These are phyloP conservation scores for Soucietia sequanensis DNA, from an alignment of 805 yeast species.

Conservation along the genomic window DNA sequence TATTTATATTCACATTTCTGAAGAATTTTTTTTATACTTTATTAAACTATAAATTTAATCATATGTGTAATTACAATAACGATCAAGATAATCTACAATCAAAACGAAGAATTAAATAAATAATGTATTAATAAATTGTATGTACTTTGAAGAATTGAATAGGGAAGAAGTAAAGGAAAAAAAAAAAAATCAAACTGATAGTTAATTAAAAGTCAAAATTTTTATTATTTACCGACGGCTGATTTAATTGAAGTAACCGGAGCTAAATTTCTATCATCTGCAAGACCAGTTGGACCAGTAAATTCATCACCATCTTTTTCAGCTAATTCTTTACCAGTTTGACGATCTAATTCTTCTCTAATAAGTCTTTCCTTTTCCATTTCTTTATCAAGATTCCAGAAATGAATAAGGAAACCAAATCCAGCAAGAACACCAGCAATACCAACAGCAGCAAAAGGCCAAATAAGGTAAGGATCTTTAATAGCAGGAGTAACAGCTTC, in stretches of 20 bases:
- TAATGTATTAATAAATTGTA: too few relatives aligned
- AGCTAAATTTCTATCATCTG: conserved; percentile 19
- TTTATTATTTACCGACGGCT: conserved; percentile 27
- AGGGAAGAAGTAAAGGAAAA: too few relatives aligned
- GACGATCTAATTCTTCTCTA: conserved; percentile 19
- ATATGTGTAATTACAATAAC: too few relatives aligned
- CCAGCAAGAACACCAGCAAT: conserved; percentile 33
- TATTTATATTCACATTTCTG: too few relatives aligned
- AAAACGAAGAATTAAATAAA: too few relatives aligned
- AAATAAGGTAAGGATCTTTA: conserved; percentile 39
- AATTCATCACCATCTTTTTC: conserved; percentile 1
- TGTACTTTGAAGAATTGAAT: too few relatives aligned
- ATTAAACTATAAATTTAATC: too few relatives aligned
- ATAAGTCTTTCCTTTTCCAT: conserved; percentile 36
- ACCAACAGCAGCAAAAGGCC: conserved; percentile 42
- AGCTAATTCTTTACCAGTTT: background rate
- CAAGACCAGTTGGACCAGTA: conserved; percentile 16
- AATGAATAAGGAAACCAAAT: conserved; percentile 27
- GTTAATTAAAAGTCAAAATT: too few relatives aligned
- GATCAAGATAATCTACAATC: too few relatives aligned
- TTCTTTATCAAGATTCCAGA: conserved; percentile 38
- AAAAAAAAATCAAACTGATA: too few relatives aligned
- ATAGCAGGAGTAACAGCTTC: conserved; percentile 42
- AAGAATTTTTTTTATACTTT: too few relatives aligned
- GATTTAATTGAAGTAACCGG: conserved; percentile 29